Evolutionary conservation across 345 rosid species (phyloP).

Genomic region (Punica granatum): DNA sequence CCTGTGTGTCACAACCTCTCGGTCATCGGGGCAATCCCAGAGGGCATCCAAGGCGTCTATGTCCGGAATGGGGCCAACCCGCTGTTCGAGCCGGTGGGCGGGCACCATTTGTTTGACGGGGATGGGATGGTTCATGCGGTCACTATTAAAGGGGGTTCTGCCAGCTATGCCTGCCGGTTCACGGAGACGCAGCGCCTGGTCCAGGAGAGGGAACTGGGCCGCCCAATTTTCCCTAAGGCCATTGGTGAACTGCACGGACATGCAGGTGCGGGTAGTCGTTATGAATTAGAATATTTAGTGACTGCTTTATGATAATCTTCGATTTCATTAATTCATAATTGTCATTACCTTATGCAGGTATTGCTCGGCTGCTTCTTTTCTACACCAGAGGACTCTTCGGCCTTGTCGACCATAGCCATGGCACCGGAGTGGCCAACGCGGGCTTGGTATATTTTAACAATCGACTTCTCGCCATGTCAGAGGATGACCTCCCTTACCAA

Average conservation of each 20-base stretch:
- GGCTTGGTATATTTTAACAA: slow-evolving; percentile 58
- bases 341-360: neutral
- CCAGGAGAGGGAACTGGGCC: slow-evolving; percentile 49
- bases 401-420: slow-evolving; percentile 43
- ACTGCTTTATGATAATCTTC: neutral
- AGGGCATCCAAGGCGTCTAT: slow-evolving; percentile 42
- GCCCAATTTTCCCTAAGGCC: slow-evolving; percentile 60
- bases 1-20: slow-evolving; percentile 47
- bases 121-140: slow-evolving; percentile 91
- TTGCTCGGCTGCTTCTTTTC: slow-evolving; percentile 36
- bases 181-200: slow-evolving; percentile 52
- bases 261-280: slow-evolving; percentile 32
- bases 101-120: slow-evolving; percentile 77
- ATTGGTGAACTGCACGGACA: slow-evolving; percentile 81
- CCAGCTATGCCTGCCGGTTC: slow-evolving; percentile 57
- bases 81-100: slow-evolving; percentile 39
- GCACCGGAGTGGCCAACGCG: slow-evolving; percentile 68
- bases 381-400: slow-evolving; percentile 47
- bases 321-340: neutral
- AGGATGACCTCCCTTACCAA: slow-evolving; percentile 84
- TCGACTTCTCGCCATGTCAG: slow-evolving; percentile 81
- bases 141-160: slow-evolving; percentile 26
- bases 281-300: too few species aligned
- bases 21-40: slow-evolving; percentile 49
- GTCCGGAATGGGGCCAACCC: slow-evolving; percentile 80